These are phyloP conservation scores for Mentha longifolia DNA, from an alignment of 257 asterid genomes.

Conservation along the genomic window DNA sequence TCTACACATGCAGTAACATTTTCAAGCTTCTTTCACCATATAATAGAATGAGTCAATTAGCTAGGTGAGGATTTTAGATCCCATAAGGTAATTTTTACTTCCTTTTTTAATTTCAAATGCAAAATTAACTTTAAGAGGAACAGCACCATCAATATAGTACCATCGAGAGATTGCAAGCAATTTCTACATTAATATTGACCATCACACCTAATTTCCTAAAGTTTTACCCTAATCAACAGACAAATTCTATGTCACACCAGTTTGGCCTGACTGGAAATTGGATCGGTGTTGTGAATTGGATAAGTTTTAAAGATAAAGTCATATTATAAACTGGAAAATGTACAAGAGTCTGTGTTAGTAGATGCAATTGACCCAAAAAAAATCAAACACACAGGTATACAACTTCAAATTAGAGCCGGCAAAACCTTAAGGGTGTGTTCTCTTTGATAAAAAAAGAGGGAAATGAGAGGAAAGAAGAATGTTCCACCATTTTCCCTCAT, in stretches of 20 bases:
- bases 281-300: too few species aligned
- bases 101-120: background rate
- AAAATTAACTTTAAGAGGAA: background rate
- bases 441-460: too few species aligned
- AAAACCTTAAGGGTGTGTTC: background rate
- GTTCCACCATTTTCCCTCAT: too few species aligned
- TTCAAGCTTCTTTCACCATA: slow-evolving; percentile 8
- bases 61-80: background rate
- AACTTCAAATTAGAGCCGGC: background rate
- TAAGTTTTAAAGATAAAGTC: too few species aligned
- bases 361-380: background rate
- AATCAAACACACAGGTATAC: background rate
- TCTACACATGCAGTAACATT: background rate
- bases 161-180: background rate
- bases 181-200: background rate
- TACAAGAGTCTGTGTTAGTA: too few species aligned
- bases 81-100: background rate
- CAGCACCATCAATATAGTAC: background rate
- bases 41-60: background rate
- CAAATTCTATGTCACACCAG: too few species aligned
- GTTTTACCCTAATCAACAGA: too few species aligned
- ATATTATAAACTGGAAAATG: too few species aligned
- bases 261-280: too few species aligned
- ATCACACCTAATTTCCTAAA: too few species aligned
- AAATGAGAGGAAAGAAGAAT: too few species aligned